Conservation (phyloP, 805 yeast genomes). For the Saccharomyces mikatae region DNA sequence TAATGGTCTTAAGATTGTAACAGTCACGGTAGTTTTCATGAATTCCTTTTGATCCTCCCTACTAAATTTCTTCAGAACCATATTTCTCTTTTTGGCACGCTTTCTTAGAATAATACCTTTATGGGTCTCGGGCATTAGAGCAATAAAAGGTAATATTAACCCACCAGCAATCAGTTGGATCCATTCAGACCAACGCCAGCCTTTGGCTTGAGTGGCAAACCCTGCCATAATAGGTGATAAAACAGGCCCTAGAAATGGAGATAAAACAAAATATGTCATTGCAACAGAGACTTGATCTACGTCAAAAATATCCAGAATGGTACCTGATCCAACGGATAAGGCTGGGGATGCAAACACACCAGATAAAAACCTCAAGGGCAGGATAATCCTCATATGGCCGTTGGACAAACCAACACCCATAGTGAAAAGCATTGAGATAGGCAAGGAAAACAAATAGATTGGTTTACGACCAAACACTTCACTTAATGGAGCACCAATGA, state of each 20-base stretch:
- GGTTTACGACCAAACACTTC: conserved; percentile 62
- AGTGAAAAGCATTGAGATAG: conserved; percentile 59
- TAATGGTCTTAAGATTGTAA: conserved; percentile 53
- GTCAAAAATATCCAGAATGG: conserved; percentile 69
- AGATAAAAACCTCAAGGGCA: conserved; percentile 64
- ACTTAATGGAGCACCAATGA: conserved; percentile 63
- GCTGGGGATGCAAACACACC: conserved; percentile 79
- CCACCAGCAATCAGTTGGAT: conserved; percentile 63
- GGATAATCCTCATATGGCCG: conserved; percentile 47
- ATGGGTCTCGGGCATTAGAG: conserved; percentile 59
- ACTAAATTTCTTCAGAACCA: conserved; percentile 36
- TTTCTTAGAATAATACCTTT: conserved; percentile 53
- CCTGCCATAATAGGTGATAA: conserved; percentile 71
- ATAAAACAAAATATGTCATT: conserved; percentile 69
- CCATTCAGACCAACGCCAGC: conserved; percentile 70
- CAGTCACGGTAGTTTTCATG: conserved; percentile 38
- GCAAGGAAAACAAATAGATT: conserved; percentile 52
- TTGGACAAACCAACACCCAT: conserved; percentile 65
- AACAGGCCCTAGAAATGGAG: conserved; percentile 77
- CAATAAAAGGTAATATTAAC: conserved; percentile 38
- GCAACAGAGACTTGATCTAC: conserved; percentile 60
- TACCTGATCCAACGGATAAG: conserved; percentile 78
- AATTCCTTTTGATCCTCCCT: conserved; percentile 31
- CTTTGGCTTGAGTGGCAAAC: conserved; percentile 51
- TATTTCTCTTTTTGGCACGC: conserved; percentile 55